phyloP scores from a whole-genome alignment of 208 protist species.

The Crithidia sp. region DNA sequence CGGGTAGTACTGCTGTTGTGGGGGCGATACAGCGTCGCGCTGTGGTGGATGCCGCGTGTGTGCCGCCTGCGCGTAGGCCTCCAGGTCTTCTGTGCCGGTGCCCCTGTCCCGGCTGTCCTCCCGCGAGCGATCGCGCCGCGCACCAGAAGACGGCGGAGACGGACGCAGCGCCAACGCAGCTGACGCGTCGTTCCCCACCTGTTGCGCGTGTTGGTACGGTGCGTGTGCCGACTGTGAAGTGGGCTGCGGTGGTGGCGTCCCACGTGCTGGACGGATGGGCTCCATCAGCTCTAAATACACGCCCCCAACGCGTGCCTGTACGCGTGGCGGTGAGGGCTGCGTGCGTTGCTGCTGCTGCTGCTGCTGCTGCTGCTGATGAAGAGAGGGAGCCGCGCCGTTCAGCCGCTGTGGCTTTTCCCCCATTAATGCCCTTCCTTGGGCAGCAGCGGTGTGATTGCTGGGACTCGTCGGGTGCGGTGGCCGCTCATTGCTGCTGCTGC shows the following conservation, averaged over 20 bases:
- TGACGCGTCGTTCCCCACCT: not conserved
- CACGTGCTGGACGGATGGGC: not conserved
- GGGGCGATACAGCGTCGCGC: not conserved
- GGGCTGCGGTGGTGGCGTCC: not conserved
- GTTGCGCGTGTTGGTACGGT: not conserved
- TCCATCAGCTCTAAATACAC: slow-evolving; percentile 15
- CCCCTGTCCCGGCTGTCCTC: slow-evolving; percentile 9
- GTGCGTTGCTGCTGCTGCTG: not conserved
- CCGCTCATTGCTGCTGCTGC: not conserved
- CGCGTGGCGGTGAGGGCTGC: slow-evolving; percentile 13
- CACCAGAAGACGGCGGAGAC: not conserved
- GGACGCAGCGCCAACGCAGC: slow-evolving; percentile 4
- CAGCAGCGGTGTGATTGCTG: not conserved
- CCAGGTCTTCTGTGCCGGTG: slow-evolving; percentile 9
- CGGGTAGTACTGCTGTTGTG: slow-evolving; percentile 2
- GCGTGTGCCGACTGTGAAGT: not conserved
- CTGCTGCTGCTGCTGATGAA: not conserved
- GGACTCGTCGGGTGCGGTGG: too few relatives aligned
- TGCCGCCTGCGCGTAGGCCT: slow-evolving; percentile 8
- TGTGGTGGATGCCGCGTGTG: not conserved
- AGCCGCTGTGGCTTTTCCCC: not conserved
- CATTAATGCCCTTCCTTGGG: too few relatives aligned
- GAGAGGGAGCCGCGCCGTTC: not conserved
- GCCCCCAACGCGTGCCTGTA: not conserved
- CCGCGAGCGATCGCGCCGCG: not conserved